Evolutionary conservation across 345 rosid genomes (phyloP), one percentile per base, ranked within the genome.

Genomic region (Eucalyptus curtisii): DNA sequence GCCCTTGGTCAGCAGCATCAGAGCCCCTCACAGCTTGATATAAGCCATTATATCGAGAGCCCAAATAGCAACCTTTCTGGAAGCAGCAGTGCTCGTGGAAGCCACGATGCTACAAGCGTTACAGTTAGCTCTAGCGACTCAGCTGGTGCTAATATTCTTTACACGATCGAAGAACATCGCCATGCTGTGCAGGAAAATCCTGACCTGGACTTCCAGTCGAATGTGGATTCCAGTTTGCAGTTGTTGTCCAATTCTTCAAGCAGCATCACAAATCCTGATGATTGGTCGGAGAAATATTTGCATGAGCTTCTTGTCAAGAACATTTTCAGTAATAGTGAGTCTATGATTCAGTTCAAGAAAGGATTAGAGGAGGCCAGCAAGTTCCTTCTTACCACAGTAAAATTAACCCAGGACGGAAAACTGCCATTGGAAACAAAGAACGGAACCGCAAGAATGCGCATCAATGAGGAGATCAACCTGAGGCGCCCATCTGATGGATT

Each of bases 321-420:
- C 88, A 94, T 95, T 89, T 94, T 95, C 88, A 93, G 92, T 86
- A 90, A 95, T 55, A 50, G 80, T 12, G 95, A 96, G 13, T 94
- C 96, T 37, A 86, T 92, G 42, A 59, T 93, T 92, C 95, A 93
- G 88, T 96, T 94, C 88, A 93, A 92, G 87, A 96, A 88, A 92
- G 97, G 98, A 19, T 8, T 96, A 84, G 97, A 95, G 89, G 98
- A 96, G 93, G 99, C 99, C 87, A 94, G 95, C 81, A 95, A 94
- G 94, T 95, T 95, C 88, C 95, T 97, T 92, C 98, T 96, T 25
- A 91, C 90, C 86, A 90, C 86, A 90, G 88, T 90, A 90, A 94
- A 42, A 89, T 91, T 15, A 91, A 92, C 89, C 89, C 89, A 22
- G 50, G 87, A 71, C 82, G 89, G 88, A 33, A 31, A 5, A 42